A percentile compares a stretch with the other conserved stretches of the same genome.
Evolutionary conservation across 176 grass and related monocot species (phyloP).

Genomic region (Avena atlantica): DNA sequence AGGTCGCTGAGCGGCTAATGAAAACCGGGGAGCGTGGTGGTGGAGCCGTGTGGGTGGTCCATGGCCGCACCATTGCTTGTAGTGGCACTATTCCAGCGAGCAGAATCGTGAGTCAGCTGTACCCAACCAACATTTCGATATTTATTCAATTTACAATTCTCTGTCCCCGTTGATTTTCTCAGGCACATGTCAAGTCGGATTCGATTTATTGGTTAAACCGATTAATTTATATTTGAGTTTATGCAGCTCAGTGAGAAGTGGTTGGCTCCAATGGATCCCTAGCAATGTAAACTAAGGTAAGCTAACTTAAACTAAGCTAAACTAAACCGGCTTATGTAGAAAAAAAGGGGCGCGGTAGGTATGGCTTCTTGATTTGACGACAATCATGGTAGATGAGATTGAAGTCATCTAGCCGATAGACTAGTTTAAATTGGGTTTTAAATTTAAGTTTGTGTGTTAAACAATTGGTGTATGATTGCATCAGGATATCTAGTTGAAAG

Average conservation of each 20-base stretch:
- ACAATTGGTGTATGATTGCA: conserved; percentile 10
- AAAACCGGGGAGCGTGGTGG: conserved; percentile 6
- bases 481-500: not conserved
- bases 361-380: conserved; percentile 23
- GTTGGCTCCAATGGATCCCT: conserved; percentile 36
- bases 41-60: not conserved
- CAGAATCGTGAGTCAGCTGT: not conserved
- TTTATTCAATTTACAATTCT: not conserved
- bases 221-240: not conserved
- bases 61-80: not conserved
- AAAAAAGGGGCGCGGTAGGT: not conserved
- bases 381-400: not conserved
- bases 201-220: not conserved
- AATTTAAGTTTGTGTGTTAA: too few relatives aligned
- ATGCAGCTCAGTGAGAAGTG: not conserved
- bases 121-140: conserved; percentile 10
- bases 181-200: conserved; percentile 30
- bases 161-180: not conserved
- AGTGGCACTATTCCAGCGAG: not conserved
- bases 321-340: not conserved
- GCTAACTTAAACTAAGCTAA: not conserved
- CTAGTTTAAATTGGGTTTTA: too few relatives aligned
- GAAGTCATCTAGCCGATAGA: not conserved
- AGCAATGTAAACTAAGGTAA: not conserved
- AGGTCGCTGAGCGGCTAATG: not conserved